Base-by-base conservation (phyloP, 352 stramenopile genomes). In the Globisporangium takayamanum region DNA sequence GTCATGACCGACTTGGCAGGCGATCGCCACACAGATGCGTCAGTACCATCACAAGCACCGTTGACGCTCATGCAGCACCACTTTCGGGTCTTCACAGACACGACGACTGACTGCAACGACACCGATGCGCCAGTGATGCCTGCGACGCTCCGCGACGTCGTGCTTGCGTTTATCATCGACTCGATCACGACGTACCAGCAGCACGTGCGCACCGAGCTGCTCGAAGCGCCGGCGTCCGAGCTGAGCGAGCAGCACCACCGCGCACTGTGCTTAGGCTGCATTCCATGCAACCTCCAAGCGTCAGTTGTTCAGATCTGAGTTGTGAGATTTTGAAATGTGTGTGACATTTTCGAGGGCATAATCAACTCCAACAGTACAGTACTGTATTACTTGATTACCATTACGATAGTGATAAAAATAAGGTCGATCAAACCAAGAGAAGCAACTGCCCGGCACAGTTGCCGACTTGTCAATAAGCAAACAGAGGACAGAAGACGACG, bases 401-500 rank as follows among this genome's bases (percentile, higher is more conserved):
- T 33, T 33, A 6, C 5, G 28, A 39, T 39, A 39, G 33, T 39
- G 33, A 39, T 39, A 12, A 8, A 39, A 39, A 39, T 6, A 11
- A 39, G 33, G 33, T 3, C 5, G 1, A 39, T 39, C 33, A 46
- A 11, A 45, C 15, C 2, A 2, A 45, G 12, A n/a, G 14, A 46
- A 12, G 51, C 39, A 64, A 64, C 63, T 64, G 8, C 8, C 33
- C 10, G 33, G 33, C 33, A 12, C 33, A 39, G 33, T 39, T 11
- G 33, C 6, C 4, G 8, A 39, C 33, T 39, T 39, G 33, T 6
- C 6, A 8, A 16, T 1, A 2, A 18, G 14, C n/a, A 50, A 30
- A n/a, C 11, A 5, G 25, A 10, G 12, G 25, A 36, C 25, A 30
- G 18, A 14, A 5, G 25, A 10, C 10, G 25, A 36, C 25, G 25